These are phyloP conservation scores for Scedosporium minutisporum DNA, from an alignment of 2,329 filamentous ascomycete species.

Conservation along the genomic window DNA sequence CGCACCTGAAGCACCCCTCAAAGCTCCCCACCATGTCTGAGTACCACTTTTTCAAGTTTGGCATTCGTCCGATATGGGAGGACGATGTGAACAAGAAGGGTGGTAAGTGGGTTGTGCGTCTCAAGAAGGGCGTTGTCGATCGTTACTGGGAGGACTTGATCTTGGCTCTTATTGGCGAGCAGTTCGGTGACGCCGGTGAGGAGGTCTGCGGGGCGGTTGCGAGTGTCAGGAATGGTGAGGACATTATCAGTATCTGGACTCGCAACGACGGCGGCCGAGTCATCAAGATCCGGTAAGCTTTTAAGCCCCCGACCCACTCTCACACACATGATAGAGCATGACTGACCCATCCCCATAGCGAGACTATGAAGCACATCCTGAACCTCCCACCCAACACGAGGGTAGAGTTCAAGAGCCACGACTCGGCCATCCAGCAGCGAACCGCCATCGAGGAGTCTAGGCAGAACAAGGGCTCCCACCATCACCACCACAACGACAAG, in stretches of 20 bases:
- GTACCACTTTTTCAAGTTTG: conserved; percentile 96
- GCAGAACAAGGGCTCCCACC: conserved; percentile 63
- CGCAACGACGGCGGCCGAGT: conserved; percentile 87
- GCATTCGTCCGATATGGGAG: conserved; percentile 95
- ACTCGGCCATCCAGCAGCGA: conserved; percentile 88
- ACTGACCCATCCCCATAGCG: conserved; percentile 38
- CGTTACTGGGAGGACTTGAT: conserved; percentile 95
- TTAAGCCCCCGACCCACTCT: neutral
- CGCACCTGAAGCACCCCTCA: conserved; percentile 83
- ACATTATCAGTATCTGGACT: conserved; percentile 97
- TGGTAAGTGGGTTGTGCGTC: conserved; percentile 91
- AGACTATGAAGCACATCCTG: conserved; percentile 87
- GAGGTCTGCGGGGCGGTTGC: conserved; percentile 93
- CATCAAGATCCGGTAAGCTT: conserved; percentile 80
- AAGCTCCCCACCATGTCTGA: conserved; percentile 84
- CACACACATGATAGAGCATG: neutral
- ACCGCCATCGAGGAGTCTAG: conserved; percentile 84
- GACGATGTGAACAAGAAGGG: conserved; percentile 94
- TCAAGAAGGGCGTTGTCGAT: conserved; percentile 96
- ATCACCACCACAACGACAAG: conserved; percentile 26
- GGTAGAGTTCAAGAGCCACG: conserved; percentile 92
- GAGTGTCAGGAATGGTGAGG: conserved; percentile 89
- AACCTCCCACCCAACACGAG: conserved; percentile 80
- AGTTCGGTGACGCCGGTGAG: conserved; percentile 85
- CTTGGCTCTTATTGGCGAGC: conserved; percentile 83